Conservation (phyloP, 2,329 filamentous ascomycete species). For the Epichloe glyceriae region DNA sequence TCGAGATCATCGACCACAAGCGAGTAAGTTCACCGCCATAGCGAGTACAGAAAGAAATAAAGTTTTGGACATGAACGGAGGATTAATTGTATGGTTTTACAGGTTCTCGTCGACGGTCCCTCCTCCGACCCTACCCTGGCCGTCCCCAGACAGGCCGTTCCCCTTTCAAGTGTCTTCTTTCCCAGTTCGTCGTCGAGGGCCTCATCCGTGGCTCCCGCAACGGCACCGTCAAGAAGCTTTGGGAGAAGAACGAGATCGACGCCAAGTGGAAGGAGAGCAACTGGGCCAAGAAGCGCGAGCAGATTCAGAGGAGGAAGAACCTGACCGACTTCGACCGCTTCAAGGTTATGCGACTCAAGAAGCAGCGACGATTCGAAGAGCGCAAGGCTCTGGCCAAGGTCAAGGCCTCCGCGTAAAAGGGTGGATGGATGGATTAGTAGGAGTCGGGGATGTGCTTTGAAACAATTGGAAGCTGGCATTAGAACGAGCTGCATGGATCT, state of each 20-base stretch:
- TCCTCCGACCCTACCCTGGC: conserved; percentile 65
- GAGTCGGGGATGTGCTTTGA: conserved; percentile 14
- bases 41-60: not conserved
- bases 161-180: conserved; percentile 77
- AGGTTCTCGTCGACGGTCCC: conserved; percentile 96
- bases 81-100: conserved; percentile 10
- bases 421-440: conserved; percentile 23
- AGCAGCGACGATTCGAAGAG: conserved; percentile 98
- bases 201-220: conserved; percentile 77
- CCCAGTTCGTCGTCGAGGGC: conserved; percentile 74
- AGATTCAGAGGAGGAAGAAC: conserved; percentile 73
- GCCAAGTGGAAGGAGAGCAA: conserved; percentile 81
- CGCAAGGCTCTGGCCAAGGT: conserved; percentile 93
- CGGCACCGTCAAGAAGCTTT: conserved; percentile 71
- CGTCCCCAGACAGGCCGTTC: conserved; percentile 76
- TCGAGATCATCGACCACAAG: conserved; percentile 99
- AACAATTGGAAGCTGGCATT: conserved; percentile 22
- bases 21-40: conserved; percentile 65
- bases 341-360: conserved; percentile 99
- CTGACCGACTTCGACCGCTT: conserved; percentile 99
- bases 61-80: not conserved
- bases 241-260: conserved; percentile 87
- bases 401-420: conserved; percentile 60
- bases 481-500: conserved; percentile 24
- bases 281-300: conserved; percentile 88